phyloP scores from a whole-genome alignment of 345 rosid genomes.

The Camelina hispida region DNA sequence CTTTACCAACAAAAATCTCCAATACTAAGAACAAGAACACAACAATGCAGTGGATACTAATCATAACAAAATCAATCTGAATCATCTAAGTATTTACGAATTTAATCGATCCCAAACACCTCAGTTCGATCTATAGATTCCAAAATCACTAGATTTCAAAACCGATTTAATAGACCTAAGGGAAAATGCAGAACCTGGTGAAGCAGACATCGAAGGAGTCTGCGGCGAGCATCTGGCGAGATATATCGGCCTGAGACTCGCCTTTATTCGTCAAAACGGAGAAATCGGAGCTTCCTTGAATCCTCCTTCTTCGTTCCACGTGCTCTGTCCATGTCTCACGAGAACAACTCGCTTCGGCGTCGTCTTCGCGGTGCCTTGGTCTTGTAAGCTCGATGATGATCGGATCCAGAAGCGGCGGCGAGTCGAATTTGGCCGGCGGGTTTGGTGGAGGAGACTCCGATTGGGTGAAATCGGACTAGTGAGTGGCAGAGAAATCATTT shows the following conservation, averaged over 20 bases:
- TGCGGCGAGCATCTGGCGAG: slow-evolving; percentile 83
- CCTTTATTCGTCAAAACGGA: slow-evolving; percentile 87
- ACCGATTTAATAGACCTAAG: background rate
- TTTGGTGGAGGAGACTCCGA: slow-evolving; percentile 36
- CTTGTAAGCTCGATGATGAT: slow-evolving; percentile 49
- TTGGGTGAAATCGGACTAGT: slow-evolving; percentile 40
- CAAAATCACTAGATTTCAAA: slow-evolving; percentile 22
- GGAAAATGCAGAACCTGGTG: slow-evolving; percentile 55
- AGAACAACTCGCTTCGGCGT: slow-evolving; percentile 85
- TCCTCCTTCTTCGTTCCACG: slow-evolving; percentile 91
- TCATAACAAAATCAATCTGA: background rate
- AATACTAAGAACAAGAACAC: background rate
- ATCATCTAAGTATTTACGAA: background rate
- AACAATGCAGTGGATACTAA: background rate
- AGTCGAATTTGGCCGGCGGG: slow-evolving; percentile 2
- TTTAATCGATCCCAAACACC: background rate
- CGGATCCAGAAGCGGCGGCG: slow-evolving; percentile 39
- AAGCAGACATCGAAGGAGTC: slow-evolving; percentile 87
- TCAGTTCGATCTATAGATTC: background rate
- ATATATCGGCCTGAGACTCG: slow-evolving; percentile 85
- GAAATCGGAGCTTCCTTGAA: slow-evolving; percentile 94
- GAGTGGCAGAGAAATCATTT: slow-evolving; percentile 56
- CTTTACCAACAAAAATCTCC: background rate
- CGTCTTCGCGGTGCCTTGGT: slow-evolving; percentile 44
- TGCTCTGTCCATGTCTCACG: slow-evolving; percentile 98